These are phyloP conservation scores for Fusarium agapanthi DNA, from an alignment of 2,329 filamentous ascomycete species.

Conservation along the genomic window DNA sequence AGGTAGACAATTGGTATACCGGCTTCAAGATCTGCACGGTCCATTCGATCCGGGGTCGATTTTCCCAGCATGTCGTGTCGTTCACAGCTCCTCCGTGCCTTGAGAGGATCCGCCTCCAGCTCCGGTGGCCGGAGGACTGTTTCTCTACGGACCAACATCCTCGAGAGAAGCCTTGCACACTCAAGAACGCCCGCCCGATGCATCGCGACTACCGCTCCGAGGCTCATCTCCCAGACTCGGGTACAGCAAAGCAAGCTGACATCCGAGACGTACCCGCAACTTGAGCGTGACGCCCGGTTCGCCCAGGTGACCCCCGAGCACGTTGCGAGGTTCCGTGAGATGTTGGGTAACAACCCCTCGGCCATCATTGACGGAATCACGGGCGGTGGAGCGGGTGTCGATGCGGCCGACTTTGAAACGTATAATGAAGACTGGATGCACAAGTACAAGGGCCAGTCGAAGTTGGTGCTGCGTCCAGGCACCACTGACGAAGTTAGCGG, in stretches of 20 bases:
- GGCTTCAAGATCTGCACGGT: background rate
- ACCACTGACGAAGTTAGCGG: slow-evolving; percentile 89
- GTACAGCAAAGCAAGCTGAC: slow-evolving; percentile 70
- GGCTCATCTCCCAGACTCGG: slow-evolving; percentile 39
- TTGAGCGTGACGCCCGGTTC: slow-evolving; percentile 83
- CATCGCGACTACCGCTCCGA: slow-evolving; percentile 45
- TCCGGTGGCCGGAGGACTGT: slow-evolving; percentile 21
- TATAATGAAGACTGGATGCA: slow-evolving; percentile 99
- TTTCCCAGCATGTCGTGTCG: slow-evolving; percentile 38
- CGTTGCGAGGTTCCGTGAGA: slow-evolving; percentile 80
- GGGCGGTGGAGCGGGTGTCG: slow-evolving; percentile 67
- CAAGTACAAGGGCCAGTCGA: slow-evolving; percentile 92
- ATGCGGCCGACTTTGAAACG: slow-evolving; percentile 82
- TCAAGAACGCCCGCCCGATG: slow-evolving; percentile 28
- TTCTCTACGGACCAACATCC: slow-evolving; percentile 13
- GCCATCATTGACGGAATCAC: slow-evolving; percentile 87
- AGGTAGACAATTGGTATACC: background rate
- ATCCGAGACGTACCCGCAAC: slow-evolving; percentile 82
- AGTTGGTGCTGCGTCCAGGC: slow-evolving; percentile 85
- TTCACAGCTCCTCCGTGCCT: slow-evolving; percentile 38
- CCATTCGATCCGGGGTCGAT: slow-evolving; percentile 16
- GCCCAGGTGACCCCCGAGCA: slow-evolving; percentile 77
- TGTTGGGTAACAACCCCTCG: slow-evolving; percentile 77
- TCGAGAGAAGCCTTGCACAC: slow-evolving; percentile 5
- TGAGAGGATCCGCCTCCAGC: slow-evolving; percentile 33